Evolutionary conservation across 1,139 yeast genomes (phyloP).

Genomic region (Ashbya aceris): DNA sequence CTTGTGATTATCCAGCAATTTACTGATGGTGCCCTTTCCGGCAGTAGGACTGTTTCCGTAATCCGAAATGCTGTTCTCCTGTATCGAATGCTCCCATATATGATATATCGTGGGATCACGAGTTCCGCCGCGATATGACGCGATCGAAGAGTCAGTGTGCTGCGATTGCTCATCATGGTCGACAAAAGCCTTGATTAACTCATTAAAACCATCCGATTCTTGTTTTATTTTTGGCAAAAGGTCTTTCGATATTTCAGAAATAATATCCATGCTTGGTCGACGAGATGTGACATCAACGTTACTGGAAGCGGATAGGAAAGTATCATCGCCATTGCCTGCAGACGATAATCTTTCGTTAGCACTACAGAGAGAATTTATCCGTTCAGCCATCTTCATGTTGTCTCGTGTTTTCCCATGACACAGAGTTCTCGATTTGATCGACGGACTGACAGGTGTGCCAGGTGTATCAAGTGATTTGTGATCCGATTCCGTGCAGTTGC

Average conservation of each 20-base stretch:
- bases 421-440: no score
- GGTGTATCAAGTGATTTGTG: no score
- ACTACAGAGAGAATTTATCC: neutral
- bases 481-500: no score
- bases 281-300: neutral
- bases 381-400: constrained; percentile 9
- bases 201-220: neutral
- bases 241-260: neutral
- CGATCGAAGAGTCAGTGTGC: no score
- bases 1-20: neutral
- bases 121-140: neutral
- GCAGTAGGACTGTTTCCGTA: neutral
- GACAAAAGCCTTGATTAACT: neutral
- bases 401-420: constrained; percentile 5
- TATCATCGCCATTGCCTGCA: neutral
- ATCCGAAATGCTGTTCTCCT: neutral
- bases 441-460: no score
- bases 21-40: neutral
- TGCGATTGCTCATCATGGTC: neutral
- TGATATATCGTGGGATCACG: neutral
- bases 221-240: neutral
- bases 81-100: neutral
- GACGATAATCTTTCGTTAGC: no score
- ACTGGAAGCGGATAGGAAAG: neutral
- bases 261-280: neutral